Percentiles rank a stretch among this genome's conserved stretches.
phyloP scores from a whole-genome alignment of 2,329 filamentous ascomycete genomes.

The Orbilia blumenaviensis region DNA sequence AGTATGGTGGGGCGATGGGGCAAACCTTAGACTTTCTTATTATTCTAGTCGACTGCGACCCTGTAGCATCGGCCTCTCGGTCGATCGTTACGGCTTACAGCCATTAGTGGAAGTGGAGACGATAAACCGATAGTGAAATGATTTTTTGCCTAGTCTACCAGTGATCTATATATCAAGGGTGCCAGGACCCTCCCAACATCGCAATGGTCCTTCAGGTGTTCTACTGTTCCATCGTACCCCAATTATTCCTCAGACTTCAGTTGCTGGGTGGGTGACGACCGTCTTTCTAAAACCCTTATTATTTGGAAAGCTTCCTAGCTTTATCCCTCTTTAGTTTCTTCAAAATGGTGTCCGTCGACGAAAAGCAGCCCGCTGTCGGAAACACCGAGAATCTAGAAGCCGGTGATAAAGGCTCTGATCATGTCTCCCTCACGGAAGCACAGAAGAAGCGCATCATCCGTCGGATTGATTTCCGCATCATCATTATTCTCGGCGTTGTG shows the following conservation, averaged over 20 bases:
- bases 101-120: not conserved
- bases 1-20: slow-evolving; percentile 30
- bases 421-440: slow-evolving; percentile 56
- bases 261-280: not conserved
- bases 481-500: slow-evolving; percentile 71
- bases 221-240: not conserved
- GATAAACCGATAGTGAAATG: not conserved
- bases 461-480: slow-evolving; percentile 73
- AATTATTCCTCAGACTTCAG: not conserved
- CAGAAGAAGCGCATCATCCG: slow-evolving; percentile 75
- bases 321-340: not conserved
- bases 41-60: not conserved
- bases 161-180: slow-evolving; percentile 29
- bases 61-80: not conserved
- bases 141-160: not conserved
- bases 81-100: not conserved
- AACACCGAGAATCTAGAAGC: slow-evolving; percentile 30
- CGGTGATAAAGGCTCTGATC: slow-evolving; percentile 20
- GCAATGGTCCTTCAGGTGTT: not conserved
- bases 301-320: not conserved
- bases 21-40: slow-evolving; percentile 17
- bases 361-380: slow-evolving; percentile 16
- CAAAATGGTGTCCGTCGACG: slow-evolving; percentile 30
- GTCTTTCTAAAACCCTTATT: not conserved
- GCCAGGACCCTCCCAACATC: not conserved